phyloP scores from a whole-genome alignment of 768 basidiomycete genomes.

The Leccinum uliginosum region DNA sequence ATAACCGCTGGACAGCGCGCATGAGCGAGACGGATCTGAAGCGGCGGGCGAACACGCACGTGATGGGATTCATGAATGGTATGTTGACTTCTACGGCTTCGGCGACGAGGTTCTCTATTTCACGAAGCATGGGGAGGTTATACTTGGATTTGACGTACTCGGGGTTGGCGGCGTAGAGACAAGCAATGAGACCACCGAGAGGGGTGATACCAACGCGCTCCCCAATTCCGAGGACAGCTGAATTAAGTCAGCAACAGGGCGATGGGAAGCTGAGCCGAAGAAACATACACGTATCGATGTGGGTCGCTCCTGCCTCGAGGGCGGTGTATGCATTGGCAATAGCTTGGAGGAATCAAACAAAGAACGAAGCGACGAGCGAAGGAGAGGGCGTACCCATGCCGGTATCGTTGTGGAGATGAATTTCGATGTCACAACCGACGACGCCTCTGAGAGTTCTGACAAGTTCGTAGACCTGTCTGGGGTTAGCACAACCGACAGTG shows the following conservation, averaged over 20 bases:
- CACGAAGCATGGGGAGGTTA: slow-evolving; percentile 94
- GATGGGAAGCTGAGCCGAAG: neutral
- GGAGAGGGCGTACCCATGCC: slow-evolving; percentile 67
- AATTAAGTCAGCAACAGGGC: neutral
- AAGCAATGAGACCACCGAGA: slow-evolving; percentile 93
- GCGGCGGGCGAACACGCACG: slow-evolving; percentile 41
- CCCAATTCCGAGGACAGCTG: slow-evolving; percentile 94
- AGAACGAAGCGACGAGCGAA: neutral
- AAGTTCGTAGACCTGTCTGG: slow-evolving; percentile 96
- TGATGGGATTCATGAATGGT: slow-evolving; percentile 95
- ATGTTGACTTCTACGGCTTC: slow-evolving; percentile 98
- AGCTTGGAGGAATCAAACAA: slow-evolving; percentile 41
- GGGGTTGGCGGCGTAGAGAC: slow-evolving; percentile 94
- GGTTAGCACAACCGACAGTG: slow-evolving; percentile 98
- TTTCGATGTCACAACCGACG: slow-evolving; percentile 95
- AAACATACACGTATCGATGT: slow-evolving; percentile 90
- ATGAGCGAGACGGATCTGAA: neutral
- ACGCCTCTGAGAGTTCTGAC: slow-evolving; percentile 95
- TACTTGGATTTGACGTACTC: slow-evolving; percentile 99
- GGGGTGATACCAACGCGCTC: slow-evolving; percentile 99
- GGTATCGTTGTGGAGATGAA: slow-evolving; percentile 98
- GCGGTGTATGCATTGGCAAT: slow-evolving; percentile 99
- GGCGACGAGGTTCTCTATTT: slow-evolving; percentile 98
- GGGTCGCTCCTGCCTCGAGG: slow-evolving; percentile 97
- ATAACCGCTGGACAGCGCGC: slow-evolving; percentile 67